Percentiles rank a stretch among this genome's conserved stretches.
Conservation (phyloP, 176 grass and related monocot species). For the Rhipidocladum racemiflorum region DNA sequence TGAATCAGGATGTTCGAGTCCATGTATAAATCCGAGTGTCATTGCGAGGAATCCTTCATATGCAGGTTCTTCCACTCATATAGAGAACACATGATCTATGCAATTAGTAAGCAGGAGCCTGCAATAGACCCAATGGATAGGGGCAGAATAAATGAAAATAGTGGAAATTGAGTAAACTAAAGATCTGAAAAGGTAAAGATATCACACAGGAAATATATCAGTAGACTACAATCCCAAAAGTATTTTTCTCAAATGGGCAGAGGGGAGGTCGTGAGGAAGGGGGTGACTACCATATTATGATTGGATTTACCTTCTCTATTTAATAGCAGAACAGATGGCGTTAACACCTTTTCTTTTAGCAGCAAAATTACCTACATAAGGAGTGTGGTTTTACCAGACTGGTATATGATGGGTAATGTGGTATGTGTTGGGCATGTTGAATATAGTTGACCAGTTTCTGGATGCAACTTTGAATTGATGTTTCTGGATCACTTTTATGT, state of each 20-base stretch:
- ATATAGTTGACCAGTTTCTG: no score
- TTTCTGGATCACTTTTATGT: no score
- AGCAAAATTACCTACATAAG: neutral
- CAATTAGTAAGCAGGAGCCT: neutral
- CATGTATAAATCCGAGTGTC: conserved; percentile 64
- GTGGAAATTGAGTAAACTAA: neutral
- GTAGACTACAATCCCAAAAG: neutral
- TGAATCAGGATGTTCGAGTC: conserved; percentile 42
- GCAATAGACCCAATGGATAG: neutral
- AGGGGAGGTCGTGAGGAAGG: neutral
- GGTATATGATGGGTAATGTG: neutral
- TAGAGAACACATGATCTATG: neutral
- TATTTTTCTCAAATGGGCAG: neutral
- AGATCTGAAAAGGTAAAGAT: neutral
- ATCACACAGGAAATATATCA: neutral
- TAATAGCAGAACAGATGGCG: neutral
- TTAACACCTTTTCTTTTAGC: neutral
- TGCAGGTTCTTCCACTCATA: conserved; percentile 79
- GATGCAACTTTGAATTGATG: no score
- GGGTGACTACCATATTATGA: neutral
- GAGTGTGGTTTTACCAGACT: neutral
- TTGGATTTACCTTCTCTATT: neutral
- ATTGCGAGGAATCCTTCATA: conserved; percentile 73
- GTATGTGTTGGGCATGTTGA: neutral
- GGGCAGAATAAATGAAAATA: neutral